These are phyloP conservation scores for Cordyceps cicadae DNA, from an alignment of 2,329 filamentous ascomycete species.

Conservation along the genomic window DNA sequence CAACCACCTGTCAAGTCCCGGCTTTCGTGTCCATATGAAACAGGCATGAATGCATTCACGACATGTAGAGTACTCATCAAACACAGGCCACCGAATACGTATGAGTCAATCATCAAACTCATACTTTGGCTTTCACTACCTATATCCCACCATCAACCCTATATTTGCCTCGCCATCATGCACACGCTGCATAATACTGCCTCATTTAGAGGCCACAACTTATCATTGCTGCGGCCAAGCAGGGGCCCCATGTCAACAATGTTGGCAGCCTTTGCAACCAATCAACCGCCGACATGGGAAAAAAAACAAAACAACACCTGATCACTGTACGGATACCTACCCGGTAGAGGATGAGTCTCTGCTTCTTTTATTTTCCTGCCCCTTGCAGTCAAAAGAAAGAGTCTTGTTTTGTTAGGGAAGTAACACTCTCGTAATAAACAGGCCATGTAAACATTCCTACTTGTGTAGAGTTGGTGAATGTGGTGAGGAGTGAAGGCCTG, in stretches of 20 bases:
- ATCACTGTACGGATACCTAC: background rate
- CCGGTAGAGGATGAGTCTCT: background rate
- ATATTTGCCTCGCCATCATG: background rate
- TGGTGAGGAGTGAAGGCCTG: background rate
- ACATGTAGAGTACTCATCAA: background rate
- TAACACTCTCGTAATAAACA: background rate
- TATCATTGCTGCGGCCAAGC: background rate
- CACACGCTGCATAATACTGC: constrained; percentile 3
- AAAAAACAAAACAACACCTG: background rate
- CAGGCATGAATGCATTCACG: background rate
- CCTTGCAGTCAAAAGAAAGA: background rate
- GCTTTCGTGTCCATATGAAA: background rate
- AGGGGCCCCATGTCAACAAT: constrained; percentile 2
- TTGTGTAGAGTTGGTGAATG: background rate
- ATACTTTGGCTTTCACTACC: background rate
- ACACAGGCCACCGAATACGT: background rate
- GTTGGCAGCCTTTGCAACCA: background rate
- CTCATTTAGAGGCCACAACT: constrained; percentile 4
- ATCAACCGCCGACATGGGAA: background rate
- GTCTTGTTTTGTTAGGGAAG: background rate
- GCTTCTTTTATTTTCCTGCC: background rate
- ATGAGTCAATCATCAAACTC: background rate
- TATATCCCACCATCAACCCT: background rate
- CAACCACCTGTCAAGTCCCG: background rate
- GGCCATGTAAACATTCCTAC: background rate